Conservation (phyloP, 768 basidiomycete species). For the Mycena latifolia region DNA sequence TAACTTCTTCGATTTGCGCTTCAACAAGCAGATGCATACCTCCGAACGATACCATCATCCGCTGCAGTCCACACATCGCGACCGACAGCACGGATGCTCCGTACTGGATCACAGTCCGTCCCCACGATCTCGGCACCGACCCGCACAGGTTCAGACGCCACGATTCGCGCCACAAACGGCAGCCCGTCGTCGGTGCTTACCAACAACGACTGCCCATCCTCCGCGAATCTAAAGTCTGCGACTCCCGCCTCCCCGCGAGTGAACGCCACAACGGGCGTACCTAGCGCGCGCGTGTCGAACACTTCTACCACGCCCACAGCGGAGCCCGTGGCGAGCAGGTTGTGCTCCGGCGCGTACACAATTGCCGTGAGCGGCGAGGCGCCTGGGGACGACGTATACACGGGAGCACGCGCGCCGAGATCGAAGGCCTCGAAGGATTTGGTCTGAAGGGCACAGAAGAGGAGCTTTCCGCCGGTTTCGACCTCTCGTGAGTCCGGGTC, state of each 20-base stretch:
- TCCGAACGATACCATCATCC: slow-evolving; percentile 69
- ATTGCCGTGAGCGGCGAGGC: slow-evolving; percentile 56
- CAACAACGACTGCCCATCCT: slow-evolving; percentile 51
- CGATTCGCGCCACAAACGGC: slow-evolving; percentile 63
- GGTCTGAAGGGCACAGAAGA: slow-evolving; percentile 67
- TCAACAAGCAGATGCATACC: slow-evolving; percentile 19
- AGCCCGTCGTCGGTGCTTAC: slow-evolving; percentile 72
- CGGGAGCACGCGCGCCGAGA: slow-evolving; percentile 53
- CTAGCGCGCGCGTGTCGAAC: slow-evolving; percentile 65
- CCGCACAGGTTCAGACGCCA: slow-evolving; percentile 50
- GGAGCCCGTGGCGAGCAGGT: slow-evolving; percentile 72
- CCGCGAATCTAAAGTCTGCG: slow-evolving; percentile 59
- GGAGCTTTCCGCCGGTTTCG: slow-evolving; percentile 60
- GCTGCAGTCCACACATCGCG: slow-evolving; percentile 67
- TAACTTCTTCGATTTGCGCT: no score
- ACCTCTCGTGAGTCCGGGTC: slow-evolving; percentile 54
- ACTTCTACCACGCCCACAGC: slow-evolving; percentile 65
- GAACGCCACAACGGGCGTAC: slow-evolving; percentile 55
- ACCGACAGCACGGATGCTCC: slow-evolving; percentile 51
- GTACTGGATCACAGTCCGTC: slow-evolving; percentile 71
- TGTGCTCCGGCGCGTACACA: slow-evolving; percentile 52
- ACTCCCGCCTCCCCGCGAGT: slow-evolving; percentile 61
- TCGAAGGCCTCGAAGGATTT: slow-evolving; percentile 71
- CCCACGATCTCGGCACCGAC: slow-evolving; percentile 67
- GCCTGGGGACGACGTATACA: slow-evolving; percentile 44